A percentile compares a stretch with the other conserved stretches of the same genome.
Evolutionary conservation across 2,329 filamentous ascomycete species (phyloP).

Genomic region (Allantophomopsis lycopodina): DNA sequence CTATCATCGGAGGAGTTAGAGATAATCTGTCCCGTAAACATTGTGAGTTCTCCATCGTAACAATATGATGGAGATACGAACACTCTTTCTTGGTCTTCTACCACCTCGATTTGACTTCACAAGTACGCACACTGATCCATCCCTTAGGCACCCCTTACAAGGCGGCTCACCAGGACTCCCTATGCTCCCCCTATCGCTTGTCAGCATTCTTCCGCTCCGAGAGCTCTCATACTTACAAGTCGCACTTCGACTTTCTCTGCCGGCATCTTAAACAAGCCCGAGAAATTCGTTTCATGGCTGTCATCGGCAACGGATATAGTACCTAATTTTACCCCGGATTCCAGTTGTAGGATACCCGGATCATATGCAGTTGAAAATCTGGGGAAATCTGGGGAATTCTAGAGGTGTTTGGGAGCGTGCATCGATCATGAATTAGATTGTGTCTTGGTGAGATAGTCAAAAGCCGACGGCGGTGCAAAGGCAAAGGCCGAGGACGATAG

Average conservation of each 20-base stretch:
- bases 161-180: background rate
- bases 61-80: no score
- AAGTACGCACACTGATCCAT: background rate
- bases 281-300: constrained; percentile 8
- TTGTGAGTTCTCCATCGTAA: background rate
- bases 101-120: background rate
- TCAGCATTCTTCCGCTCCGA: background rate
- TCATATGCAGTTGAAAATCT: no score
- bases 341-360: no score
- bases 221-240: constrained; percentile 7
- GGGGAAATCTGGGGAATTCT: no score
- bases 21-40: background rate
- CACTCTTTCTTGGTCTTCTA: background rate
- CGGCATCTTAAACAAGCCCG: constrained; percentile 11
- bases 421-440: no score
- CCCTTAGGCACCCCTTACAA: background rate
- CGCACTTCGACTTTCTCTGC: constrained; percentile 11
- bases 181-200: background rate
- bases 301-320: no score
- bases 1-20: background rate
- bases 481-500: no score
- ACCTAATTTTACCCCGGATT: no score
- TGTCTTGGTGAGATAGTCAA: no score
- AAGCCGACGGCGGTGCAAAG: no score
- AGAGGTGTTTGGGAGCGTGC: no score